Conservation (phyloP, 306 rosid genomes). For the Vigna hirtella region DNA sequence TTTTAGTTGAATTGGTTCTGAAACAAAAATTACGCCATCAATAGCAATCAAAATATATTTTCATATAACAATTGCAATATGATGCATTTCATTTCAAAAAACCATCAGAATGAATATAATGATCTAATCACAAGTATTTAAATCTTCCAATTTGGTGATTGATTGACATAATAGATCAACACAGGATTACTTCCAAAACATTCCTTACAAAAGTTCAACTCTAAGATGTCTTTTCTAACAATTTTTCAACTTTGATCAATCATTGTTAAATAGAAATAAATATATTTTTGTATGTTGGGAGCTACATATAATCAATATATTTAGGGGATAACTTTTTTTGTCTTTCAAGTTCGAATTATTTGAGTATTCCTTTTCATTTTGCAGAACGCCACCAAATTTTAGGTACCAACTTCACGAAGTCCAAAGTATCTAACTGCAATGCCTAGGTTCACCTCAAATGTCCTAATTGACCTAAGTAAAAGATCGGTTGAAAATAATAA, state of each 20-base stretch:
- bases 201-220: constrained; percentile 2
- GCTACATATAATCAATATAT: not conserved
- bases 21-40: constrained; percentile 30
- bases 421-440: constrained; percentile 17
- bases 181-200: constrained; percentile 4
- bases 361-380: constrained; percentile 28
- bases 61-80: constrained; percentile 25
- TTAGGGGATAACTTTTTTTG: not conserved
- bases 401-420: not conserved
- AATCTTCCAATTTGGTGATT: not conserved
- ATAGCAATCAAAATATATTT: constrained; percentile 12
- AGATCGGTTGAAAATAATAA: constrained; percentile 30
- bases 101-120: constrained; percentile 11
- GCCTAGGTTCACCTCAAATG: constrained; percentile 28
- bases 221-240: not conserved
- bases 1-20: constrained; percentile 34
- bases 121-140: constrained; percentile 16
- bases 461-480: constrained; percentile 5
- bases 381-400: not conserved
- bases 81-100: constrained; percentile 28
- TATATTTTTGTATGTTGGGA: not conserved
- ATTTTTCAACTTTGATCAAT: constrained; percentile 17
- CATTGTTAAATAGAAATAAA: constrained; percentile 21
- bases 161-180: constrained; percentile 3
- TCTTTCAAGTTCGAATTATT: constrained; percentile 17